Evolutionary conservation across 345 rosid species (phyloP).

Genomic region (Odontarrhena argentea): DNA sequence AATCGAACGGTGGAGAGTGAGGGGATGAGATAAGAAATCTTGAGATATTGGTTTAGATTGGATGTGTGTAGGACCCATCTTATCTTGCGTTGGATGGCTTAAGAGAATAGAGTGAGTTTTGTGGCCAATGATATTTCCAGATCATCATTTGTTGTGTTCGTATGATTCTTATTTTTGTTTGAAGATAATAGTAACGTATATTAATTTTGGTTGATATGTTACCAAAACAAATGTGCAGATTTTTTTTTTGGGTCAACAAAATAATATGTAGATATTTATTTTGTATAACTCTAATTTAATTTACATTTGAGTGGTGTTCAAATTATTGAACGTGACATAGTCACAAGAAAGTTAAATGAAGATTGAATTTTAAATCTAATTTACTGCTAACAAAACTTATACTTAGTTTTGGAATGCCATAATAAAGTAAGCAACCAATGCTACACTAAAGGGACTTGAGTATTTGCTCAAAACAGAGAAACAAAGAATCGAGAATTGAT

Average conservation of each 20-base stretch:
- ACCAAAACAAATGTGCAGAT: no score
- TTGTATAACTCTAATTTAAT: no score
- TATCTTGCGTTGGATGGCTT: conserved; percentile 43
- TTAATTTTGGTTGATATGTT: neutral
- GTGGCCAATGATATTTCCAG: conserved; percentile 39
- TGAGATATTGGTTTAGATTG: conserved; percentile 27
- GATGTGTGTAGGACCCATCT: conserved; percentile 39
- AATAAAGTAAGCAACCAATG: conserved; percentile 12
- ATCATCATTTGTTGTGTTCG: conserved; percentile 26
- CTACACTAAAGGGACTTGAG: neutral
- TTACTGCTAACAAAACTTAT: no score
- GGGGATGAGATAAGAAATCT: conserved; percentile 26
- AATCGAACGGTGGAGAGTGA: conserved; percentile 27
- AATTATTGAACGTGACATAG: conserved; percentile 37
- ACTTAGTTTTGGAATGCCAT: no score
- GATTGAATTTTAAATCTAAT: no score
- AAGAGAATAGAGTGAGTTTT: conserved; percentile 26
- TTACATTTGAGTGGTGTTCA: conserved; percentile 25
- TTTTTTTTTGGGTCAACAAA: conserved; percentile 4
- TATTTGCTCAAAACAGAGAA: conserved; percentile 26
- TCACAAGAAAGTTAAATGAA: conserved; percentile 34
- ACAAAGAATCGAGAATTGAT: conserved; percentile 19
- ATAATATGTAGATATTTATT: conserved; percentile 19
- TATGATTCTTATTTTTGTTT: no score
- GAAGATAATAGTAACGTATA: no score